phyloP scores from a whole-genome alignment of 768 basidiomycete species.

The Lactifluus subvellereus region DNA sequence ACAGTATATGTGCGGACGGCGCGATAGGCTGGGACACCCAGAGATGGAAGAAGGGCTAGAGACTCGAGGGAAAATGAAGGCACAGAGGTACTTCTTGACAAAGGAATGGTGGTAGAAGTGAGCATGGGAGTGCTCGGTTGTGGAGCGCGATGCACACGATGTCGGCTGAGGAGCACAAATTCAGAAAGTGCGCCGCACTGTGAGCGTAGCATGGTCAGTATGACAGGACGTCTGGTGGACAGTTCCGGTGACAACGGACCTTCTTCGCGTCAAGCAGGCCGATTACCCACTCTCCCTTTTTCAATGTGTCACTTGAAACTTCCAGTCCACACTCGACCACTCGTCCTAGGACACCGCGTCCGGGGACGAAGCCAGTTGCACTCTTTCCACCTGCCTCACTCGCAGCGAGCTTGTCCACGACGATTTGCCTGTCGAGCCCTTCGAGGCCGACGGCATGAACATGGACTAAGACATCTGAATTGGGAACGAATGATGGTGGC shows the following conservation, averaged over 20 bases:
- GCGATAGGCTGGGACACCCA: slow-evolving; percentile 76
- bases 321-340: slow-evolving; percentile 81
- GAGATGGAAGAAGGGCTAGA: slow-evolving; percentile 72
- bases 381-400: slow-evolving; percentile 26
- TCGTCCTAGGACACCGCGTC: slow-evolving; percentile 80
- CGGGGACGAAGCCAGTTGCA: slow-evolving; percentile 67
- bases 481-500: slow-evolving; percentile 69
- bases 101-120: slow-evolving; percentile 28
- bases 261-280: slow-evolving; percentile 75
- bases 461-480: slow-evolving; percentile 70
- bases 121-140: slow-evolving; percentile 36
- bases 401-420: slow-evolving; percentile 40
- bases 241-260: slow-evolving; percentile 38
- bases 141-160: slow-evolving; percentile 67
- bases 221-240: slow-evolving; percentile 14
- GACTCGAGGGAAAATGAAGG: slow-evolving; percentile 23
- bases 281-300: slow-evolving; percentile 82
- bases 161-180: slow-evolving; percentile 78
- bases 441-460: slow-evolving; percentile 89
- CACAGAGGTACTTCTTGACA: slow-evolving; percentile 18
- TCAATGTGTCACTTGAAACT: slow-evolving; percentile 51
- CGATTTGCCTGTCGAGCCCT: slow-evolving; percentile 60
- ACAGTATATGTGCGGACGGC: slow-evolving; percentile 54
- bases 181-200: slow-evolving; percentile 87
- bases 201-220: slow-evolving; percentile 16